These are phyloP conservation scores for Aphanoascus verrucosus DNA, from an alignment of 2,329 filamentous ascomycete genomes.

Conservation along the genomic window DNA sequence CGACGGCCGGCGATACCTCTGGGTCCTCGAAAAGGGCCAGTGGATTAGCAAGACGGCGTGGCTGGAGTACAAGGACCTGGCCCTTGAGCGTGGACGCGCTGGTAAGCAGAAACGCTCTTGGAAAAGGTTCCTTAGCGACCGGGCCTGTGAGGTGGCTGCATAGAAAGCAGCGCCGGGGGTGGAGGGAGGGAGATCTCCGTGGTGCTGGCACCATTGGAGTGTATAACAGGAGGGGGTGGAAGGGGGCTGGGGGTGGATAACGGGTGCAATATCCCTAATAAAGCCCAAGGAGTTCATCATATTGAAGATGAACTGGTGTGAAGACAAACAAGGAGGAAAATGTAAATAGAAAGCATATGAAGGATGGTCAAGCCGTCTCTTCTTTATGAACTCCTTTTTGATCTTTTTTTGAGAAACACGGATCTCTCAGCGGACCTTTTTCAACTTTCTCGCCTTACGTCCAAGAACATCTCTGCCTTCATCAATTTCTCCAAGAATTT, in stretches of 20 bases:
- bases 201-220: background rate
- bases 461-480: slow-evolving; percentile 84
- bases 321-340: background rate
- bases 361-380: background rate
- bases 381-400: background rate
- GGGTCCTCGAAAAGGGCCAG: slow-evolving; percentile 13
- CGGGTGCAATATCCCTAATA: background rate
- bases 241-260: background rate
- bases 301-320: background rate
- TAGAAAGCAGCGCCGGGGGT: background rate
- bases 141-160: background rate
- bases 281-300: background rate
- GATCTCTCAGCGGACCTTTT: slow-evolving; percentile 28
- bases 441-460: slow-evolving; percentile 50
- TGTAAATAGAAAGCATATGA: background rate
- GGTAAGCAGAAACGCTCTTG: background rate
- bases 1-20: slow-evolving; percentile 11
- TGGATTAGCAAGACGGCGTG: slow-evolving; percentile 16
- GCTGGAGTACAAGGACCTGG: slow-evolving; percentile 5
- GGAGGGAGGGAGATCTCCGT: background rate
- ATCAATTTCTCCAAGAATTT: slow-evolving; percentile 82
- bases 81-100: slow-evolving; percentile 4
- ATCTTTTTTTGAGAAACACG: background rate
- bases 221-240: no score
- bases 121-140: background rate